A percentile compares a stretch with the other conserved stretches of the same genome.
phyloP scores from a whole-genome alignment of 441 rosid species.

The Arabidopsis hybrid region DNA sequence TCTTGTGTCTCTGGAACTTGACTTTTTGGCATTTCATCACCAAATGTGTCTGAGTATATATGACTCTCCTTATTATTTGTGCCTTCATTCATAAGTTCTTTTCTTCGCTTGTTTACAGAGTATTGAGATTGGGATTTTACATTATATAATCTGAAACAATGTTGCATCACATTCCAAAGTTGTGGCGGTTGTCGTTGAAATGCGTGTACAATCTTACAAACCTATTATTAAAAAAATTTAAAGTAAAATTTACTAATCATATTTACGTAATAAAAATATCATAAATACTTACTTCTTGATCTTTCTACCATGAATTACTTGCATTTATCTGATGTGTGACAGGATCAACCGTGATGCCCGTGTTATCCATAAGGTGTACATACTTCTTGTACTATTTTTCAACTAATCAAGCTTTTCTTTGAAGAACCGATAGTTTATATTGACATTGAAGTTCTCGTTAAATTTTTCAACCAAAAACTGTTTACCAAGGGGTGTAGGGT shows the following conservation, averaged over 20 bases:
- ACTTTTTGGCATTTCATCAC: not conserved
- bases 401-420: not conserved
- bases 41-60: not conserved
- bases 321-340: not conserved
- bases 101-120: not conserved
- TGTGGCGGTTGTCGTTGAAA: not conserved
- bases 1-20: not conserved
- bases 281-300: not conserved
- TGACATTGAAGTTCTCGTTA: not conserved
- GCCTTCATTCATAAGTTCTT: not conserved
- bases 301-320: not conserved
- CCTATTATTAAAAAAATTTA: not conserved
- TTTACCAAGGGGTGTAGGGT: not conserved
- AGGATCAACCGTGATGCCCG: not conserved
- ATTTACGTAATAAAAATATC: not conserved
- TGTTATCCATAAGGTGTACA: not conserved
- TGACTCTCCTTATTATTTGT: no score
- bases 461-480: not conserved
- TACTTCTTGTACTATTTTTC: not conserved
- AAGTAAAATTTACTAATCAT: not conserved
- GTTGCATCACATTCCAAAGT: not conserved
- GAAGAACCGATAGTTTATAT: not conserved
- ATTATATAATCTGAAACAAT: not conserved
- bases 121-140: not conserved
- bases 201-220: not conserved